Base-by-base conservation (phyloP, 148 eudicot genomes). In the Cornus suecica region DNA sequence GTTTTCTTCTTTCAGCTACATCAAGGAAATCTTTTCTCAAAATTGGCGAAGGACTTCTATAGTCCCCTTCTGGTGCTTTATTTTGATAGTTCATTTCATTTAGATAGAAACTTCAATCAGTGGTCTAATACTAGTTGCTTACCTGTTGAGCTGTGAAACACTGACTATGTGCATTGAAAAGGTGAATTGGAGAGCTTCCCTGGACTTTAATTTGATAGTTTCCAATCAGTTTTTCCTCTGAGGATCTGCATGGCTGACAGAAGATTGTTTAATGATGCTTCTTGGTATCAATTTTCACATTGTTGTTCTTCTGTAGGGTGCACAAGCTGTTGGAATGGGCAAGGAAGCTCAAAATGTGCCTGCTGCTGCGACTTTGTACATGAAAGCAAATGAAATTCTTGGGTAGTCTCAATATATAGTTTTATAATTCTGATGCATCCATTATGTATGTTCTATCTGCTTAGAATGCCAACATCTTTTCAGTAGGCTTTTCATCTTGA, bases 281-380 rank as follows among this genome's bases (percentile, higher is more conserved):
- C 63, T 74, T 14, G 62, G 4, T 58, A 15, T 48, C 30, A 66
- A 48, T 18, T 74, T 10, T 29, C 7, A 1, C 7, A 8, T 37
- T 37, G 42, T 56, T 66, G 45, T 28, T 65, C 13, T 11, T 24
- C 3, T 83, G 76, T 80, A 94, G 98, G 97, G 98, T 80, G 98
- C 98, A 75, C 98, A 94, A 88, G 80, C 93, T 24, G 90, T 94
- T 77, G 98, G 98, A 45, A 94, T 94, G 98, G 98, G 97, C 10
- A 77, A 83, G 70, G 95, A 92, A 77, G 95, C 91, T 75, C 88
- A 87, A 77, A 92, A 81, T 70, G 94, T 94, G 68, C 96, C 99
- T 74, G 97, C 95, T 80, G 97, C 99, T 58, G 90, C 94, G 71
- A 84, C 80, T 52, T 86, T 94, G 85, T 94, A 86, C 84, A 82